Conservation (phyloP, 371 early-diverging fungal genomes). For the Mucor sp. region DNA sequence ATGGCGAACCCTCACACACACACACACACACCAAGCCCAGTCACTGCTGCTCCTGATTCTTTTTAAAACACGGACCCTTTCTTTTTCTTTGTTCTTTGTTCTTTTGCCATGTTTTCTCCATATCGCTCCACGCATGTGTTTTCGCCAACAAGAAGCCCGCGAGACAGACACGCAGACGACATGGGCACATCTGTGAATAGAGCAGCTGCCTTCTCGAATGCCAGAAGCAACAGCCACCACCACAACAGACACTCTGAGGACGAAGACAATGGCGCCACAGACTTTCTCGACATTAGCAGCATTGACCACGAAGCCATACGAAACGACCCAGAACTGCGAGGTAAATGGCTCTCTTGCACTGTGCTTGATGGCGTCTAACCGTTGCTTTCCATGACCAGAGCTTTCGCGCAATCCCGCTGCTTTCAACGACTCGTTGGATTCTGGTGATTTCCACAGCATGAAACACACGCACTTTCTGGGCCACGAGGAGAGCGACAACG, state of each 20-base stretch:
- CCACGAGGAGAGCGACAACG: not conserved
- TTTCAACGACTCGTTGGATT: not conserved
- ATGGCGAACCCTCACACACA: too few relatives aligned
- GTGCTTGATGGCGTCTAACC: not conserved
- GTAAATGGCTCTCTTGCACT: not conserved
- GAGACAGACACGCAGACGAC: not conserved
- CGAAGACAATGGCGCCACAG: not conserved
- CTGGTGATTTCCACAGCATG: not conserved
- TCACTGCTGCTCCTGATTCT: not conserved
- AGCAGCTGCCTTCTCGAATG: not conserved
- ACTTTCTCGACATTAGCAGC: slow-evolving; percentile 2
- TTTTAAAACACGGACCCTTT: not conserved
- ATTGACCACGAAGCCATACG: slow-evolving; percentile 17
- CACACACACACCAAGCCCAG: not conserved
- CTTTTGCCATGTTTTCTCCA: not conserved
- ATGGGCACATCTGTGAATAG: not conserved
- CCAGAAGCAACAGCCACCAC: too few relatives aligned
- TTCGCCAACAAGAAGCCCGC: not conserved
- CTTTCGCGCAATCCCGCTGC: slow-evolving; percentile 7
- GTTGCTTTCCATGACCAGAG: not conserved
- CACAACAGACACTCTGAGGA: not conserved
- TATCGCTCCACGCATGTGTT: not conserved
- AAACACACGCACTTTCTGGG: not conserved
- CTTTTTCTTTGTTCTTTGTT: not conserved
- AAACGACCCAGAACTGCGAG: slow-evolving; percentile 13